Evolutionary conservation across 495 filamentous ascomycete genomes (phyloP), one percentile per base, ranked within the genome.

Genomic region (Gamarada debralockiae): DNA sequence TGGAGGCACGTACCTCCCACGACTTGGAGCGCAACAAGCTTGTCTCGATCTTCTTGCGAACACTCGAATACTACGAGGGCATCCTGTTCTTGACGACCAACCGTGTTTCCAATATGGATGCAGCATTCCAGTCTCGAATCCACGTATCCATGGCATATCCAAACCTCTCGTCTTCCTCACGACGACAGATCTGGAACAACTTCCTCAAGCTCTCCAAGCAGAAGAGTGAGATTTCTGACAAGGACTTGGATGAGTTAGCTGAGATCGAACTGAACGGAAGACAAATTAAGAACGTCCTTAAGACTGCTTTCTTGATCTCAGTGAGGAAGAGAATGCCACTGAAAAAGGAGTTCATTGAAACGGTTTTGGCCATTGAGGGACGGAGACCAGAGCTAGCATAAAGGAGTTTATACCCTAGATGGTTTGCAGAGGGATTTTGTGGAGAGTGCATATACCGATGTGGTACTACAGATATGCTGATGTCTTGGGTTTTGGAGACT

Each of bases 51-150:
- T 87, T 88, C 70, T 67, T 88, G 0, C 77, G 84, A 7, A 67
- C 81, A n/a, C 71, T 88, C 0, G 73, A 76, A 50, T 75, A 76
- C 39, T 72, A 88, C 72, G 84, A 90, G 63, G 85, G 84, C 1
- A 86, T 88, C 51, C 67, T 89, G 18, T 88, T 89, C 72, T 65
- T 90, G 7, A 89, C 86, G 1, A 90, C 87, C n/a, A 90, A 91
- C 61, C 80, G 85, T 3, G 84, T 88, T n/a, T 82, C 86, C 64
- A 74, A 72, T n/a, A 74, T 95, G 47, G 76, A 79, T 47, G 73
- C 76, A 42, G 80, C 77, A 7, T 80, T 83, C 67, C 70, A 82
- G 48, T 78, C 73, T 2, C 70, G 77, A 18, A 79, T 84, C 53
- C 76, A 81, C 53, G 70, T 81, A 31, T 87, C 87, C 0, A 72